Conservation (phyloP, 2,329 filamentous ascomycete species). For the Diaporthe australafricana region DNA sequence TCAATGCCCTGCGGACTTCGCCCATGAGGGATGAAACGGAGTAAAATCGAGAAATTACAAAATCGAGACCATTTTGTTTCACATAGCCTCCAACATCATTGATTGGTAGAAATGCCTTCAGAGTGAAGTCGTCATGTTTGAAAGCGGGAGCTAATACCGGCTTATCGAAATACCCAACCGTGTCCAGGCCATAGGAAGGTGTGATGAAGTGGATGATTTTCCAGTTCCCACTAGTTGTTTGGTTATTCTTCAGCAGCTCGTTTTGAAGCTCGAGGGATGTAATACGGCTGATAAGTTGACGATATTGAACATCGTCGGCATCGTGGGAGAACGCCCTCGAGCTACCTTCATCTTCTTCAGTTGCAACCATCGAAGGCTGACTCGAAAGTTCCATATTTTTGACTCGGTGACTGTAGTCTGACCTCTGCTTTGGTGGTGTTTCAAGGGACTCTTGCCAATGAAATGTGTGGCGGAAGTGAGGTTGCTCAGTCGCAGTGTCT, state of each 20-base stretch:
- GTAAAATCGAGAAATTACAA: neutral
- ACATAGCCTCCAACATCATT: neutral
- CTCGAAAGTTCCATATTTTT: neutral
- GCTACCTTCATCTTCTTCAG: too few species aligned
- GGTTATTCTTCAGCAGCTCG: neutral
- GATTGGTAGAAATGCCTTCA: neutral
- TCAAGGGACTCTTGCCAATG: too few species aligned
- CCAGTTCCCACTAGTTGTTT: neutral
- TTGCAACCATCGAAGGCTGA: accelerated
- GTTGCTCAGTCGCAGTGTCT: neutral
- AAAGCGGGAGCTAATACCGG: neutral
- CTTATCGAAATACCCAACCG: neutral
- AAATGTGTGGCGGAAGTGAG: neutral
- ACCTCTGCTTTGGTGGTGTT: accelerated
- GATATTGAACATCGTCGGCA: neutral
- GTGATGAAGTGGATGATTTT: neutral
- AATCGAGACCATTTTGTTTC: neutral
- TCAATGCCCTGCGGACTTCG: neutral
- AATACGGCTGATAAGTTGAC: neutral
- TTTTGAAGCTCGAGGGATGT: neutral
- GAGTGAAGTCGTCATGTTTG: neutral
- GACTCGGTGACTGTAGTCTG: too few species aligned
- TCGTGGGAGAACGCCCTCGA: neutral
- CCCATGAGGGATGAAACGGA: neutral
- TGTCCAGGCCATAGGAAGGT: accelerated